phyloP scores from a whole-genome alignment of 2,329 filamentous ascomycete species.

The Diaporthe aspalathi region DNA sequence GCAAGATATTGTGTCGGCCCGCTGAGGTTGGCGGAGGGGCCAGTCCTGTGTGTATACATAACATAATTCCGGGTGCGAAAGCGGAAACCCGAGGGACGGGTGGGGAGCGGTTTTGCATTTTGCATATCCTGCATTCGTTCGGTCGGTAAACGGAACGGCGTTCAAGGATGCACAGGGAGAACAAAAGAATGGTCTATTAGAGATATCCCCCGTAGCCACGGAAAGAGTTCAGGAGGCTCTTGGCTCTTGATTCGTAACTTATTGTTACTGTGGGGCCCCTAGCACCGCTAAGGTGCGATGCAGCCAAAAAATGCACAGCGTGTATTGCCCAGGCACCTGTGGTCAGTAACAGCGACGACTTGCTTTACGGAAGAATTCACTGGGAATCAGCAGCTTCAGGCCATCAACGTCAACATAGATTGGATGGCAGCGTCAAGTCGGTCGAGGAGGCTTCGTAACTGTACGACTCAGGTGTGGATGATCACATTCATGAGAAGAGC shows the following conservation, averaged over 20 bases:
- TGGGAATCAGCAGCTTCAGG: no score
- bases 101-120: slow-evolving; percentile 21
- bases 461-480: not conserved
- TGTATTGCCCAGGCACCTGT: not conserved
- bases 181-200: slow-evolving; percentile 2
- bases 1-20: not conserved
- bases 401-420: not conserved
- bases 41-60: not conserved
- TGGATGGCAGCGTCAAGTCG: not conserved
- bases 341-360: not conserved
- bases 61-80: not conserved
- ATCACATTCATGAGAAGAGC: slow-evolving; percentile 10
- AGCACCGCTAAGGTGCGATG: not conserved
- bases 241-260: slow-evolving; percentile 7
- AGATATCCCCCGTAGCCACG: slow-evolving; percentile 31
- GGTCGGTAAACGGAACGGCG: slow-evolving; percentile 25
- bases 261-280: not conserved
- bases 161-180: slow-evolving; percentile 21
- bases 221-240: not conserved
- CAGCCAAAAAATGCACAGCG: not conserved
- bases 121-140: slow-evolving; percentile 10
- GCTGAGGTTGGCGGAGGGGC: not conserved
- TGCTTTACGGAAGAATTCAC: no score
- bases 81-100: not conserved
- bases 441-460: not conserved